Percentiles rank a stretch among this genome's conserved stretches.
Conservation (phyloP, 495 filamentous ascomycete genomes). For the Trichoderma virens region DNA sequence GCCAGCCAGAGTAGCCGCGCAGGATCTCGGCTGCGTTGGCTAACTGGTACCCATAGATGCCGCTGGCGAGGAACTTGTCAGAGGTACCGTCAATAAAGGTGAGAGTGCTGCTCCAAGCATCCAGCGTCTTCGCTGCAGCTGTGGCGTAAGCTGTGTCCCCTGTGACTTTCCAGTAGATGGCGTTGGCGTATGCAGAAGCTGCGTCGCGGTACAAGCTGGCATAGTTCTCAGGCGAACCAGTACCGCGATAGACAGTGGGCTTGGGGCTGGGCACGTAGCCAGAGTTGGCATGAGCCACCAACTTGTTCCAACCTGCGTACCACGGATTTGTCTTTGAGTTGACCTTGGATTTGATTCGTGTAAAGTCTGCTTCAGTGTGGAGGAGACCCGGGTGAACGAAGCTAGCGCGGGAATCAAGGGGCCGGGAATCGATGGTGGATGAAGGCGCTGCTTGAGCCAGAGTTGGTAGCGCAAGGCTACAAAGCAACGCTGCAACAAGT, state of each 20-base stretch:
- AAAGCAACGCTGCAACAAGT: background rate
- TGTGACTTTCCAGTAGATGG: conserved; percentile 34
- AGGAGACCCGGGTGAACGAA: conserved; percentile 27
- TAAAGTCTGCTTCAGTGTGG: conserved; percentile 31
- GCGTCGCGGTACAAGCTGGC: conserved; percentile 29
- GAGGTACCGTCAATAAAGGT: conserved; percentile 25
- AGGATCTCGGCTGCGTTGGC: conserved; percentile 40
- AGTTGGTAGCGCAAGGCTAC: background rate
- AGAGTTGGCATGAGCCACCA: conserved; percentile 23
- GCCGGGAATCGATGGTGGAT: background rate
- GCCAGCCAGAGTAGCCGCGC: conserved; percentile 30
- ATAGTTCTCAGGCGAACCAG: conserved; percentile 30
- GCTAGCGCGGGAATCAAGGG: conserved; percentile 8
- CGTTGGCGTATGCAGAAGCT: conserved; percentile 31
- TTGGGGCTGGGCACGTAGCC: conserved; percentile 19
- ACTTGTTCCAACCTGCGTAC: conserved; percentile 28
- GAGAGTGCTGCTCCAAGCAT: conserved; percentile 33
- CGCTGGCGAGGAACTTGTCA: conserved; percentile 35
- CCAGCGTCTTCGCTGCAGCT: conserved; percentile 28
- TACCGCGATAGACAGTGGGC: conserved; percentile 29
- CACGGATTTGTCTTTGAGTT: conserved; percentile 24
- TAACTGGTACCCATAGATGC: conserved; percentile 39
- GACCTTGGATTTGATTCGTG: conserved; percentile 26
- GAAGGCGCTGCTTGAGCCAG: background rate
- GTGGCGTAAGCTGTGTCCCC: conserved; percentile 28